Percentiles rank a stretch among this genome's conserved stretches.
Evolutionary conservation across 2,329 filamentous ascomycete genomes (phyloP).

Genomic region (Alternaria consortialis): DNA sequence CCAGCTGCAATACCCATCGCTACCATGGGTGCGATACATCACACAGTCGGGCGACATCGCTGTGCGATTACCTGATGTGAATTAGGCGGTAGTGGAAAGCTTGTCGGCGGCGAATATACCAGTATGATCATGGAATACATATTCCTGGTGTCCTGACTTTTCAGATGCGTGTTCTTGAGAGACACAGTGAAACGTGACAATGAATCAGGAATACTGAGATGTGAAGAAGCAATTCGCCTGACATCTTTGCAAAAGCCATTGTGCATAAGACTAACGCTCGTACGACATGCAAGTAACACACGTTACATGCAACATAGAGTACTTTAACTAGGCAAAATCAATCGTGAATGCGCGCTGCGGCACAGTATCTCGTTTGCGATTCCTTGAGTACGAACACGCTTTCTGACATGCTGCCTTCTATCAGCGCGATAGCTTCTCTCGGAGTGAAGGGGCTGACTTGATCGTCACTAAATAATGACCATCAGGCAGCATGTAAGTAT

Average conservation of each 20-base stretch:
- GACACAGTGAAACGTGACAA: background rate
- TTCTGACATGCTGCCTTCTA: background rate
- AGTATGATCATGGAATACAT: background rate
- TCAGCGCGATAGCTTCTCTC: background rate
- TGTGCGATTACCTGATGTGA: slow-evolving; percentile 89
- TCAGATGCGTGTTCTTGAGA: background rate
- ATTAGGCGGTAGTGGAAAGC: slow-evolving; percentile 55
- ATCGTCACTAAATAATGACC: background rate
- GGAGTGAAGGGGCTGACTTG: background rate
- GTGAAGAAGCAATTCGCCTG: background rate
- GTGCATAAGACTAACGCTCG: background rate
- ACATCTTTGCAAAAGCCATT: background rate
- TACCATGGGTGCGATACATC: slow-evolving; percentile 98
- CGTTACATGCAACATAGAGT: background rate
- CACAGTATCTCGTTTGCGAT: background rate
- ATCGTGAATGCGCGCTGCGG: background rate
- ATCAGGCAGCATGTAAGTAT: background rate
- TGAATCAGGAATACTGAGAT: background rate
- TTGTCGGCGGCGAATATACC: slow-evolving; percentile 1
- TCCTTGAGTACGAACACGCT: background rate
- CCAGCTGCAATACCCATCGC: slow-evolving; percentile 94
- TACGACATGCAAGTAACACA: background rate
- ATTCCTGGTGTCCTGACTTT: background rate
- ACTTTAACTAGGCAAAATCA: background rate
- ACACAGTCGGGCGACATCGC: slow-evolving; percentile 98